These are phyloP conservation scores for Neurospora sp. DNA, from an alignment of 495 filamentous ascomycete genomes.

Conservation along the genomic window DNA sequence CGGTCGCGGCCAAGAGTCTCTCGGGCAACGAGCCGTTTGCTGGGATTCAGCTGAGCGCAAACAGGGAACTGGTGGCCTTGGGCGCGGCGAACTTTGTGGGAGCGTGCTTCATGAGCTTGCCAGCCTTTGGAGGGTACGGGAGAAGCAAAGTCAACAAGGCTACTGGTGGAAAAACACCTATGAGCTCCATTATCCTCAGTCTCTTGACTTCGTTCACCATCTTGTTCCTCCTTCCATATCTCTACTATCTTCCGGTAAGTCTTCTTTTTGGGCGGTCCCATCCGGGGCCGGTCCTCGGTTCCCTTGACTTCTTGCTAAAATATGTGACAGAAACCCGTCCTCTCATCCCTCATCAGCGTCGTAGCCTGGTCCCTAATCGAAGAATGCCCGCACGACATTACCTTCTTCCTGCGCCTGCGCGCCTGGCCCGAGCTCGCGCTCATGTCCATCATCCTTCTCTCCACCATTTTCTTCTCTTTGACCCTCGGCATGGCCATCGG, in stretches of 20 bases:
- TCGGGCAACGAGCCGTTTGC: constrained; percentile 53
- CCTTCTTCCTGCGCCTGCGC: constrained; percentile 77
- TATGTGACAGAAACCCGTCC: constrained; percentile 68
- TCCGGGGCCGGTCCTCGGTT: background rate
- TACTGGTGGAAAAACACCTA: constrained; percentile 85
- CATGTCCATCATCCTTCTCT: constrained; percentile 79
- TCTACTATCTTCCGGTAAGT: constrained; percentile 88
- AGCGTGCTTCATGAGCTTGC: constrained; percentile 83
- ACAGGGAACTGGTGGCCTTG: constrained; percentile 88
- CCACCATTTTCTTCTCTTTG: constrained; percentile 89
- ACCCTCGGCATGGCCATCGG: constrained; percentile 81
- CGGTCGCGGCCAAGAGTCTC: constrained; percentile 90
- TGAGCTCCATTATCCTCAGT: constrained; percentile 79
- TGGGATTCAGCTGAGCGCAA: constrained; percentile 74
- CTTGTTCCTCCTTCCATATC: constrained; percentile 73
- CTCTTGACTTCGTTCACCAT: constrained; percentile 73
- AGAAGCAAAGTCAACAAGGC: constrained; percentile 89
- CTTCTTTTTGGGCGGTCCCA: background rate
- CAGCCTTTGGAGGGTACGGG: constrained; percentile 93
- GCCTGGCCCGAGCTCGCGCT: constrained; percentile 77
- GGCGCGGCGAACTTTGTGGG: constrained; percentile 84
- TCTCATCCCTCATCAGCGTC: constrained; percentile 89
- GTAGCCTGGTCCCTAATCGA: constrained; percentile 93
- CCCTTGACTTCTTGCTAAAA: constrained; percentile 19
- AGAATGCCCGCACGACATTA: constrained; percentile 84